Evolutionary conservation across 208 protist species (phyloP), one percentile per base, ranked within the genome.

Genomic region (Leishmania tarentolae): DNA sequence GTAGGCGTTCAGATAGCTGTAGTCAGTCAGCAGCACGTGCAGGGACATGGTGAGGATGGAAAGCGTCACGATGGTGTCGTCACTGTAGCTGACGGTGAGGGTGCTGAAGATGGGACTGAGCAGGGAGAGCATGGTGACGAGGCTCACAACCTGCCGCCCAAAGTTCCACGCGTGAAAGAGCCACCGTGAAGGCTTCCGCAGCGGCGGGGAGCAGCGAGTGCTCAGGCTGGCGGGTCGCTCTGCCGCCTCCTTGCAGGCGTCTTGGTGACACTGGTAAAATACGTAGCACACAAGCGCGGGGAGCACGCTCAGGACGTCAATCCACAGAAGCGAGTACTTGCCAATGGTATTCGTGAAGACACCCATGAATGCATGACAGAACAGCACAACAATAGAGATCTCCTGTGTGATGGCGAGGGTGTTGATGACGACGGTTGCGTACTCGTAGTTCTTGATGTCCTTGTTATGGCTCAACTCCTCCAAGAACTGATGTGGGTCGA

Each of bases 31-130:
- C 24, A 96, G 77, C 66, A 97, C 84, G 78, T 97, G 88, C 53
- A 98, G 50, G 46, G 83, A 92, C 91, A 97, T 94, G 53, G 90
- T 88, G 76, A 95, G 83, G 47, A 96, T 88, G 79, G 89, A 94
- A 50, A 97, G 86, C 37, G 94, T 88, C 17, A 95, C 89, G 83
- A 98, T 96, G n/a, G 95, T 98, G 81, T 98, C 95, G 76, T 97
- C 86, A 74, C 88, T 94, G 85, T 94, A 98, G 50, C 91, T 90
- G 13, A 93, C 88, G 11, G 94, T 97, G 71, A 98, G 84, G 9
- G 93, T 98, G 66, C 91, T 89, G 57, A 98, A 79, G 31, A 95
- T 89, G 13, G 95, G 94, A 21, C 90, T 94, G 24, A 98, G 76
- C 78, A 98, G 74, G 37, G 93, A 73, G 35, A 98, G 78, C 50